Evolutionary conservation across 2,329 filamentous ascomycete species (phyloP), one percentile per base, ranked within the genome.

Genomic region (Hypoxylon sp.): DNA sequence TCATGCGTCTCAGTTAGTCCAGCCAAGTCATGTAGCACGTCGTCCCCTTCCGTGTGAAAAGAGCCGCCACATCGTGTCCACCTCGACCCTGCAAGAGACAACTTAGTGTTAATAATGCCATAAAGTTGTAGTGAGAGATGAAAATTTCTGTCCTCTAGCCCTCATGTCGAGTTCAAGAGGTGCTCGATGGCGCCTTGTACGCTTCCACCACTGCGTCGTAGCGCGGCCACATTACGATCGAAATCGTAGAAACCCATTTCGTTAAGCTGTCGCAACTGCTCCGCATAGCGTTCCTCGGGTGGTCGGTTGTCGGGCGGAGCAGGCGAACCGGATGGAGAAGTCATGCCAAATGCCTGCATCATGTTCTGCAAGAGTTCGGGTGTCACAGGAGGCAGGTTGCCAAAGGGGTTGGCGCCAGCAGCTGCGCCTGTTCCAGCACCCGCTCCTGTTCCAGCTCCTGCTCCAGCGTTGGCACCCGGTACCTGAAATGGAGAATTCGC

Each of bases 241-340:
- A 98, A 99, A 76, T 99, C 94, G 77, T 89, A 97, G 81, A 99
- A 99, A 2, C 96, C 96, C 96, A 99, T 99, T 71, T 98, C 96
- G 78, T 99, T 99, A 68, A 99, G 82, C 81, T 98, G 82, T 65
- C 93, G 86, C 52, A 99, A 83, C 80, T 99, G 95, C 30, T 92
- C 90, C 2, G 92, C 94, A 74, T 97, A 99, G 63, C 93, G 85
- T 80, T 98, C 96, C 83, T 99, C 96, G 0, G 96, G 95, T 3
- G 96, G 94, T 67, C 95, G 87, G 74, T 86, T 97, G 80, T 99
- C 96, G 2, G 86, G 80, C 4, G 93, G 91, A 11, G 86, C 78
- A 19, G 77, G 78, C 2, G 76, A 74, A 41, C 75, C 79, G 41
- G 63, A 78, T 61, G 78, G 79, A n/a, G 79, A 75, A 41, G 75